Conservation (phyloP, 2,329 filamentous ascomycete species). For the Fusarium pilosicola region DNA sequence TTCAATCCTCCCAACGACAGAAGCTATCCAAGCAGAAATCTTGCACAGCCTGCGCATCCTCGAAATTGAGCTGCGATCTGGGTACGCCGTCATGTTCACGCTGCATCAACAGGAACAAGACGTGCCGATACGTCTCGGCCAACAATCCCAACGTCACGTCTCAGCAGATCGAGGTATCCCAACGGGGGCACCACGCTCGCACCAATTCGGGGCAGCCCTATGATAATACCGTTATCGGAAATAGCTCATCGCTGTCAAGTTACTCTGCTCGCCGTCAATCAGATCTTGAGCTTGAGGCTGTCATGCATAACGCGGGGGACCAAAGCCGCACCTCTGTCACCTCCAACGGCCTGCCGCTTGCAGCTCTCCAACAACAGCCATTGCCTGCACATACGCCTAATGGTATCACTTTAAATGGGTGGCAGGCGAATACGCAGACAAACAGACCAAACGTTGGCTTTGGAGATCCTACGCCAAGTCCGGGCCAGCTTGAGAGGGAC, state of each 20-base stretch:
- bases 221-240: neutral
- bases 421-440: neutral
- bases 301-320: neutral
- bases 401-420: neutral
- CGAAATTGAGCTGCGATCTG: neutral
- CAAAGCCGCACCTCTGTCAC: neutral
- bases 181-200: neutral
- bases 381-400: neutral
- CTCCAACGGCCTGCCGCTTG: neutral
- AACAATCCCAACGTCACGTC: neutral
- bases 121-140: neutral
- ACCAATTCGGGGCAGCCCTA: neutral
- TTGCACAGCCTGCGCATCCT: neutral
- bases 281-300: neutral
- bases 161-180: neutral
- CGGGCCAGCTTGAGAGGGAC: neutral
- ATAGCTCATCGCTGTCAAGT: neutral
- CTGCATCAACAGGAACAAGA: neutral
- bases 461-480: neutral
- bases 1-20: neutral
- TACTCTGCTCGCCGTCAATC: neutral
- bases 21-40: neutral
- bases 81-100: neutral
- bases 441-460: neutral
- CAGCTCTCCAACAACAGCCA: neutral